Evolutionary conservation across 1,284 basidiomycete species (phyloP).

Genomic region (Stygiomarasmius scandens): DNA sequence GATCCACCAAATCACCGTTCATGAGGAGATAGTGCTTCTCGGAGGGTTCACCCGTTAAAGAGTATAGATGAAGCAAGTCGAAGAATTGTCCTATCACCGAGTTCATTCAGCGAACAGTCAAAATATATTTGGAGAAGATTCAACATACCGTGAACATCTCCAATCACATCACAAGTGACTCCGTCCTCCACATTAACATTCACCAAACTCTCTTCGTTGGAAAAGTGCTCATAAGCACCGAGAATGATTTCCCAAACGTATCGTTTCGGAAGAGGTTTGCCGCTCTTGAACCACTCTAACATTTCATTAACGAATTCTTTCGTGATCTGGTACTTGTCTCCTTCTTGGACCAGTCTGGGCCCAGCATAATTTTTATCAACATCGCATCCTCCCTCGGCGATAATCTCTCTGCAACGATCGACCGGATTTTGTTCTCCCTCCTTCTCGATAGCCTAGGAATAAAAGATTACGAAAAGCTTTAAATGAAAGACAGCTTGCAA

Average conservation of each 20-base stretch:
- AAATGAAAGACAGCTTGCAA: constrained; percentile 15
- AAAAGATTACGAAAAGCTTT: background rate
- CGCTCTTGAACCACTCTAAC: constrained; percentile 92
- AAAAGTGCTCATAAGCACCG: constrained; percentile 79
- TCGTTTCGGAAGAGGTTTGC: constrained; percentile 83
- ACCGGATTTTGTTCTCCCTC: constrained; percentile 84
- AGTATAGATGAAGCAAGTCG: constrained; percentile 88
- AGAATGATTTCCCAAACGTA: constrained; percentile 97
- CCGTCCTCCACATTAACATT: constrained; percentile 79
- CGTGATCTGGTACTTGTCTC: constrained; percentile 74
- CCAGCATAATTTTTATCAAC: constrained; percentile 72
- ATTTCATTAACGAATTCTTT: constrained; percentile 82
- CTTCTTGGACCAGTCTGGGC: constrained; percentile 58
- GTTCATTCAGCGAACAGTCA: constrained; percentile 3
- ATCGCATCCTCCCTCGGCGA: constrained; percentile 81
- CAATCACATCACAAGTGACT: constrained; percentile 87
- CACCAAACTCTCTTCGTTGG: constrained; percentile 83
- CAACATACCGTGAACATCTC: constrained; percentile 81
- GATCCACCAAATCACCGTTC: constrained; percentile 97
- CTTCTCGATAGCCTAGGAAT: constrained; percentile 80
- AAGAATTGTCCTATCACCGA: constrained; percentile 81
- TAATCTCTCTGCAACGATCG: constrained; percentile 75
- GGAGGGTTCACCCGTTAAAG: constrained; percentile 83
- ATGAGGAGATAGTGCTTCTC: constrained; percentile 86
- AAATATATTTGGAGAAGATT: background rate